phyloP scores from a whole-genome alignment of 768 basidiomycete species.

The Termitomyces sp. region DNA sequence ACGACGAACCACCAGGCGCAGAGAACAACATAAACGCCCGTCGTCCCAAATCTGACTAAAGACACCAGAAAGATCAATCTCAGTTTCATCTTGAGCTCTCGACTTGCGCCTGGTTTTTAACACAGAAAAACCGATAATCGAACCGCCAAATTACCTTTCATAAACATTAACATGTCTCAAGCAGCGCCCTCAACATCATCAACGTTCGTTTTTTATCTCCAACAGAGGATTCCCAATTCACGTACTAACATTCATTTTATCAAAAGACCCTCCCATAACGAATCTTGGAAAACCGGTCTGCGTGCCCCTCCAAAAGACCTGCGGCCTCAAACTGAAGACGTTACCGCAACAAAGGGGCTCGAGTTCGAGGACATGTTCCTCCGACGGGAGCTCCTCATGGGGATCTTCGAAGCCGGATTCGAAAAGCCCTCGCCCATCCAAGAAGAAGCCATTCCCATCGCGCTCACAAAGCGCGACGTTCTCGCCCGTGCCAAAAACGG shows the following conservation, averaged over 20 bases:
- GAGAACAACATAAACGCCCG: neutral
- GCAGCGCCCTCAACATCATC: constrained; percentile 25
- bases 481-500: constrained; percentile 96
- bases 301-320: constrained; percentile 85
- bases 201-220: constrained; percentile 17
- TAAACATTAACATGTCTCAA: constrained; percentile 21
- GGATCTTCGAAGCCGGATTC: constrained; percentile 97
- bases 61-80: constrained; percentile 4
- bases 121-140: constrained; percentile 2
- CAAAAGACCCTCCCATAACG: constrained; percentile 27
- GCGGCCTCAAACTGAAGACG: constrained; percentile 96
- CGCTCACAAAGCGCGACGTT: constrained; percentile 88
- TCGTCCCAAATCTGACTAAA: neutral
- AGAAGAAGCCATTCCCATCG: constrained; percentile 97
- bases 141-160: neutral
- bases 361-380: constrained; percentile 96
- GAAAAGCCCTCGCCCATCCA: constrained; percentile 97
- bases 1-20: neutral
- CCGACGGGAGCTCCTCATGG: constrained; percentile 95
- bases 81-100: constrained; percentile 6
- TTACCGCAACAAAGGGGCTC: constrained; percentile 85
- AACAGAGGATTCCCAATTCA: neutral
- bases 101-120: neutral
- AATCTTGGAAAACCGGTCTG: constrained; percentile 72
- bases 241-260: neutral